phyloP scores from a whole-genome alignment of 2,329 filamentous ascomycete species.

The Mariannaea sp. region DNA sequence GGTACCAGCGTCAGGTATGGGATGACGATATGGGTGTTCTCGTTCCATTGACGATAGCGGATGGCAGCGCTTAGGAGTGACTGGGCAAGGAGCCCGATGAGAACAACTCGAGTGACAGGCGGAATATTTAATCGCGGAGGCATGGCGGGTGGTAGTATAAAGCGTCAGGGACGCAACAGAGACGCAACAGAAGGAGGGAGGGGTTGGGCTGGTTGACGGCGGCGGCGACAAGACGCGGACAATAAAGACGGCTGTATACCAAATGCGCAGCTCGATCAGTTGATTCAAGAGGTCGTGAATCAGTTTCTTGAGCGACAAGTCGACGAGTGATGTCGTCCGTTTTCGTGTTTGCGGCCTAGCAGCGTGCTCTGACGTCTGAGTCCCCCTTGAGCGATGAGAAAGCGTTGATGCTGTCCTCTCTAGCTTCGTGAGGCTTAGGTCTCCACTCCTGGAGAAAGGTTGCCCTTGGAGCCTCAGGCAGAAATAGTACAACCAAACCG shows the following conservation, averaged over 20 bases:
- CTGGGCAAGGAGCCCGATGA: conserved; percentile 75
- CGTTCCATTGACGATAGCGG: conserved; percentile 71
- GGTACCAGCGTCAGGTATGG: conserved; percentile 90
- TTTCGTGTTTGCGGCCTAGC: conserved; percentile 5
- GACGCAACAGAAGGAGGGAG: background rate
- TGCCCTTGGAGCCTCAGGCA: conserved; percentile 25
- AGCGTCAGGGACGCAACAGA: conserved; percentile 17
- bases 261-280: background rate
- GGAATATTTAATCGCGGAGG: conserved; percentile 87
- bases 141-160: conserved; percentile 56
- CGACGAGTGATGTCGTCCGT: background rate
- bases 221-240: background rate
- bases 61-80: conserved; percentile 83
- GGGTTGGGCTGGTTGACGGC: conserved; percentile 6
- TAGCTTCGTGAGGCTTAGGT: conserved; percentile 29
- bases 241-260: background rate
- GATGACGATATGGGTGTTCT: conserved; percentile 68
- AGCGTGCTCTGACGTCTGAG: conserved; percentile 18
- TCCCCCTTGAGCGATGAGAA: conserved; percentile 27
- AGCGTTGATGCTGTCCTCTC: conserved; percentile 34
- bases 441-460: conserved; percentile 6
- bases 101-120: conserved; percentile 82
- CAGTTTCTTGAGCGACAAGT: background rate
- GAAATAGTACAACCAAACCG: background rate
- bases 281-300: background rate